phyloP scores from a whole-genome alignment of 1,284 basidiomycete genomes.

The Mycosarcoma maydis region DNA sequence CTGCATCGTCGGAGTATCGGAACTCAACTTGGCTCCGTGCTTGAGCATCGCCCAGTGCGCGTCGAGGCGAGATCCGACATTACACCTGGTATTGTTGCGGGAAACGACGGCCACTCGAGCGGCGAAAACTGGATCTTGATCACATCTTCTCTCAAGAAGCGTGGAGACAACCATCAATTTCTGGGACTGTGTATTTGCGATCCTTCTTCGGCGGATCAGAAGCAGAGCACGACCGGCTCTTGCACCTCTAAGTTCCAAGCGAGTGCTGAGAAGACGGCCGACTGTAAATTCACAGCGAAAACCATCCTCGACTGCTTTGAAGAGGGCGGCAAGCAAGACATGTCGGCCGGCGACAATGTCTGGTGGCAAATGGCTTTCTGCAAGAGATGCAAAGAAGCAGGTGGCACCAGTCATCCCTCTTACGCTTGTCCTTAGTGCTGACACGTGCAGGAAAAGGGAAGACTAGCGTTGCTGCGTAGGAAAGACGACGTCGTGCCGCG shows the following conservation, averaged over 20 bases:
- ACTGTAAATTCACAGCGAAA: neutral
- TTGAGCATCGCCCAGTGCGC: too few species aligned
- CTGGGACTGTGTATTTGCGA: neutral
- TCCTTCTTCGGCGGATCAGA: too few species aligned
- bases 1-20: too few species aligned
- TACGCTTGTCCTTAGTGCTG: slow-evolving; percentile 2
- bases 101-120: too few species aligned
- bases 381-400: slow-evolving; percentile 13
- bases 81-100: too few species aligned
- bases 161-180: too few species aligned
- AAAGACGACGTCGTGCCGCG: too few species aligned
- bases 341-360: neutral
- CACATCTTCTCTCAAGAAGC: neutral
- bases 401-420: slow-evolving; percentile 1
- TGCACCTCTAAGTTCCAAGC: slow-evolving; percentile 2
- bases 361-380: slow-evolving; percentile 23
- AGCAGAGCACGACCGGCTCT: neutral
- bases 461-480: too few species aligned
- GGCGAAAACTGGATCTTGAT: too few species aligned
- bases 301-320: slow-evolving; percentile 1
- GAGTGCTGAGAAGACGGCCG: neutral
- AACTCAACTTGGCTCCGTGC: too few species aligned
- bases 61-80: too few species aligned
- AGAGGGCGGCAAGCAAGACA: neutral
- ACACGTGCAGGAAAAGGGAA: neutral